A percentile compares a stretch with the other conserved stretches of the same genome.
These are phyloP conservation scores for Sindora glabra DNA, from an alignment of 306 rosid genomes.

Conservation along the genomic window DNA sequence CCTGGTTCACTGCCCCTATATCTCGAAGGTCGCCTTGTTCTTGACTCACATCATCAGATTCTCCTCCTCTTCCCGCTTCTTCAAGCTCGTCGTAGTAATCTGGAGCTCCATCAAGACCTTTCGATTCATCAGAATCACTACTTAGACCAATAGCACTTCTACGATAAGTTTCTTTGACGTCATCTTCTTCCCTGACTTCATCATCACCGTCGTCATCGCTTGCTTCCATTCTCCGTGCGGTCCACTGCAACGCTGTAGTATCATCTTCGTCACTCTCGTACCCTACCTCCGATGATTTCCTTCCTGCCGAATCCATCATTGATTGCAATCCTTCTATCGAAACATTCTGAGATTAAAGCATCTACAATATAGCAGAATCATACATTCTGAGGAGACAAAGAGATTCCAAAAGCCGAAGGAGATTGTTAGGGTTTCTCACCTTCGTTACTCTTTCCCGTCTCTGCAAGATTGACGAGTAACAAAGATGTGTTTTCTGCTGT, in stretches of 20 bases:
- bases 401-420: not conserved
- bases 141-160: not conserved
- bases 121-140: not conserved
- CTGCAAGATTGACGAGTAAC: not conserved
- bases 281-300: not conserved
- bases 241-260: not conserved
- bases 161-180: not conserved
- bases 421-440: not conserved
- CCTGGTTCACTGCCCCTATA: not conserved
- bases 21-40: not conserved
- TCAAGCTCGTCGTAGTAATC: not conserved
- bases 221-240: slow-evolving; percentile 6
- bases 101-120: not conserved
- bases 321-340: not conserved
- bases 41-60: not conserved
- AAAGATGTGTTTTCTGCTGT: not conserved
- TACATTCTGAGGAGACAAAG: not conserved
- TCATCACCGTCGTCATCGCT: slow-evolving; percentile 6
- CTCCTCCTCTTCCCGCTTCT: not conserved
- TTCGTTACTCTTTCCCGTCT: not conserved
- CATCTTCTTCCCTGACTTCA: not conserved
- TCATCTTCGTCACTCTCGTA: slow-evolving; percentile 3
- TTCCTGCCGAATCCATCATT: not conserved
- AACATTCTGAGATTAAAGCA: not conserved
- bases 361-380: not conserved